Evolutionary conservation across 2,329 filamentous ascomycete genomes (phyloP), one percentile per base, ranked within the genome.

Genomic region (Pseudogymnoascus sp.): DNA sequence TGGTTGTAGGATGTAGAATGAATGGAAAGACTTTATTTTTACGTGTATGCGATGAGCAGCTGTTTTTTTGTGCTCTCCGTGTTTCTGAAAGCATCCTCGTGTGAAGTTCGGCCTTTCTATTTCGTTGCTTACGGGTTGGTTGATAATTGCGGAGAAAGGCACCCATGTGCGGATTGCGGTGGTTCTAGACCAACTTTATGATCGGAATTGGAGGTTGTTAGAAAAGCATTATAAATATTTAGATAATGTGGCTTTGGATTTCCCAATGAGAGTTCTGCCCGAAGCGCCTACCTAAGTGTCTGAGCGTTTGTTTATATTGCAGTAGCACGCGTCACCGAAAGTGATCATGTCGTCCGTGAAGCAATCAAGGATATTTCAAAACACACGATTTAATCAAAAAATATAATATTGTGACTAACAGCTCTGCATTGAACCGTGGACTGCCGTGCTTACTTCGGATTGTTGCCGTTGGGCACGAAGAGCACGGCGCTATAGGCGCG

Each of bases 1-100:
- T 57, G 18, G 51, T 57, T 57, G 29, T 57, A 57, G 51, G 29
- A 57, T 34, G 29, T 57, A 57, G 29, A 29, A 57, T 57, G 29
- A 57, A 57, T 36, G 29, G 16, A 57, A 57, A 57, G 29, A 14
- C 16, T 14, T 57, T 34, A 57, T 34, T 51, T 51, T 57, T 54
- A 54, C 26, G 14, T 51, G 7, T 51, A 10, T 34, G 11, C 21
- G n/a, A n/a, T 4, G 14, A 16, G 45, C 45, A 51, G 14, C 3
- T 29, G 14, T 14, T 42, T 5, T 23, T 21, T 14, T 47, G 8
- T 3, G 26, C 4, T 21, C 42, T 16, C n/a, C 7, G 26, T 54
- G n/a, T 16, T 18, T 57, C n/a, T 18, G 29, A 21, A 10, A 12
- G 45, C n/a, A 18, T 18, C 12, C 14, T 16, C 14, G 45, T 7